Conservation (phyloP, 1,284 basidiomycete species). For the Tremellales sp. region DNA sequence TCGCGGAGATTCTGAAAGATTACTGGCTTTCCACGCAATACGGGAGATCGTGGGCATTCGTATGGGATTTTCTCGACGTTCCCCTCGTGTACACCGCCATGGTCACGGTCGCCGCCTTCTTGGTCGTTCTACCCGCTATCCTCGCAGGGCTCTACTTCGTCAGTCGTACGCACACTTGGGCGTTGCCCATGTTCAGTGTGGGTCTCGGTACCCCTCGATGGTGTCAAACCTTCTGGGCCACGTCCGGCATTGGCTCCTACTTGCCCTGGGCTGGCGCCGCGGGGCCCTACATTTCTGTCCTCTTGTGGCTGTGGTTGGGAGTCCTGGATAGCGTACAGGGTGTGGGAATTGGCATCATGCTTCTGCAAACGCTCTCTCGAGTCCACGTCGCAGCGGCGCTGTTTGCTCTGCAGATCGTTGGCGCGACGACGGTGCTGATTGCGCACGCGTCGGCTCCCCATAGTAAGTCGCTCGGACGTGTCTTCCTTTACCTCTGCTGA, state of each 20-base stretch:
- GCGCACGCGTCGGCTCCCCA: conserved; percentile 6
- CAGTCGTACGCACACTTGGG: conserved; percentile 82
- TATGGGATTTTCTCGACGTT: conserved; percentile 66
- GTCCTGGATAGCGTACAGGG: conserved; percentile 81
- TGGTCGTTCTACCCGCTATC: conserved; percentile 69
- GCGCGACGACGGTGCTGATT: conserved; percentile 20
- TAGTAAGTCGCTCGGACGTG: background rate
- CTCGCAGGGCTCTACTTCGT: conserved; percentile 64
- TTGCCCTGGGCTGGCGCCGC: conserved; percentile 76
- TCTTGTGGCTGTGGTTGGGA: conserved; percentile 78
- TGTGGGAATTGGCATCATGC: conserved; percentile 80
- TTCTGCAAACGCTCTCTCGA: conserved; percentile 81
- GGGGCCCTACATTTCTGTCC: conserved; percentile 66
- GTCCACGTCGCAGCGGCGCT: conserved; percentile 81
- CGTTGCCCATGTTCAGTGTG: conserved; percentile 79
- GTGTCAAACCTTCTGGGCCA: conserved; percentile 59
- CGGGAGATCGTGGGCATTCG: conserved; percentile 83
- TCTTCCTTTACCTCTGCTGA: background rate
- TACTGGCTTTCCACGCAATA: conserved; percentile 72
- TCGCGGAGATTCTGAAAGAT: conserved; percentile 74
- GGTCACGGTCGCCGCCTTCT: conserved; percentile 70
- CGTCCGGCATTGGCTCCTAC: conserved; percentile 53
- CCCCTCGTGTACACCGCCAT: conserved; percentile 73
- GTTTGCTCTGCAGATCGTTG: conserved; percentile 62
- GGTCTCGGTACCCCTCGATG: conserved; percentile 81